Percentiles rank a stretch among this genome's conserved stretches.
Conservation (phyloP, 192 early-diverging fungal species). For the Endogone sp. region DNA sequence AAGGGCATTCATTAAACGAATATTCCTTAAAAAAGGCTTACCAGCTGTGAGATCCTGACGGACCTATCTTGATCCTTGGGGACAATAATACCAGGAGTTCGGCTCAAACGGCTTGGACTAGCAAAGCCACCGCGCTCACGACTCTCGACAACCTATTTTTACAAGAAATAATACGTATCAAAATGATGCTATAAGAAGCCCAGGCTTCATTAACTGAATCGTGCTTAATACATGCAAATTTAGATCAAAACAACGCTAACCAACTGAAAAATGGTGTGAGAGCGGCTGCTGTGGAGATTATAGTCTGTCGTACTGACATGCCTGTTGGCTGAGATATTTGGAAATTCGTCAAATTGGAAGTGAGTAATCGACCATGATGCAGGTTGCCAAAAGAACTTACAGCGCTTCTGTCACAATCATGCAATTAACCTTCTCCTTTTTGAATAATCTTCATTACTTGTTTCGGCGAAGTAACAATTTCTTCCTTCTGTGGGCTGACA, state of each 20-base stretch:
- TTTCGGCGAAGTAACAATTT: slow-evolving; percentile 57
- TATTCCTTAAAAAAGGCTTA: slow-evolving; percentile 6
- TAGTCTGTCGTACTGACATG: slow-evolving; percentile 90
- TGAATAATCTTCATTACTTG: slow-evolving; percentile 77
- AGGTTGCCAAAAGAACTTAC: no score
- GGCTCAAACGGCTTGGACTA: slow-evolving; percentile 14
- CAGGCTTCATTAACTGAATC: no score
- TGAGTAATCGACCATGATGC: background rate
- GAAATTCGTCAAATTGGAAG: background rate
- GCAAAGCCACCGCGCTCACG: slow-evolving; percentile 44
- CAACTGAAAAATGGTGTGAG: slow-evolving; percentile 97
- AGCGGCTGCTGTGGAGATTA: slow-evolving; percentile 88
- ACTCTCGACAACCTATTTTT: slow-evolving; percentile 69
- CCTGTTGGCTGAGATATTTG: slow-evolving; percentile 52
- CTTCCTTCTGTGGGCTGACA: slow-evolving; percentile 69
- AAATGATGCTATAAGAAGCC: background rate
- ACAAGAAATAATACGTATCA: slow-evolving; percentile 4
- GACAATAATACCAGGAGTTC: background rate
- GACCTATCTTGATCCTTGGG: slow-evolving; percentile 1
- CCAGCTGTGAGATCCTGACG: slow-evolving; percentile 37
- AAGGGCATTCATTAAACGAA: no score
- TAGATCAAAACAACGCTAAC: no score
- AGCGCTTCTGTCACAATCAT: no score
- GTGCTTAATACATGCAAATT: no score
- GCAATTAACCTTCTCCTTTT: slow-evolving; percentile 61